Percentiles rank a stretch among this genome's conserved stretches.
phyloP scores from a whole-genome alignment of 768 basidiomycete genomes.

The Boletus huronensis region DNA sequence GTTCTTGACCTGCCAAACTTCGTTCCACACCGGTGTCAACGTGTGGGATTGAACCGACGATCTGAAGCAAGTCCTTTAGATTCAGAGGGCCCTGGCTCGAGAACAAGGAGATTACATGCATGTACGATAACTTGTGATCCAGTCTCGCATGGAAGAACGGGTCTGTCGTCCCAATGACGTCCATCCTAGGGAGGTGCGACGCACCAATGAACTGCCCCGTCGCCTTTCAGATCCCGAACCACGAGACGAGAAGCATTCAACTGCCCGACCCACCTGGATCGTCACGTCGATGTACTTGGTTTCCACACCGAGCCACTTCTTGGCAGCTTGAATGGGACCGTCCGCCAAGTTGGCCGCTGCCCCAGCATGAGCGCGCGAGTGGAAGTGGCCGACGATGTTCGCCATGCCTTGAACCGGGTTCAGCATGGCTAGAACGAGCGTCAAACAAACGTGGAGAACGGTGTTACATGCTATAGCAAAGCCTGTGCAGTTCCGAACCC shows the following conservation, averaged over 20 bases:
- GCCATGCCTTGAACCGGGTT: constrained; percentile 13
- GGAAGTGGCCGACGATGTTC: constrained; percentile 12
- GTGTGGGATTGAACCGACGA: constrained; percentile 61
- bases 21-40: constrained; percentile 70
- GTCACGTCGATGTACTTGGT: constrained; percentile 54
- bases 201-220: constrained; percentile 63
- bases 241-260: not conserved
- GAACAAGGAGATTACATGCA: constrained; percentile 40
- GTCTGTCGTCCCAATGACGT: constrained; percentile 59
- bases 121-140: constrained; percentile 59
- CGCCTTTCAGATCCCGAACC: constrained; percentile 1
- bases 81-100: not conserved
- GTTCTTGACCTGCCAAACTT: constrained; percentile 68
- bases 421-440: constrained; percentile 2
- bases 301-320: constrained; percentile 32
- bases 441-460: not conserved
- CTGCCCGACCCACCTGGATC: constrained; percentile 43
- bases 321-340: constrained; percentile 29
- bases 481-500: not conserved
- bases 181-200: constrained; percentile 64
- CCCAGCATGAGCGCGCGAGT: not conserved
- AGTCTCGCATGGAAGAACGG: constrained; percentile 71
- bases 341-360: constrained; percentile 21
- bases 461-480: not conserved
- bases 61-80: constrained; percentile 33